Evolutionary conservation across 768 basidiomycete species (phyloP).

Genomic region (Russula virescens): DNA sequence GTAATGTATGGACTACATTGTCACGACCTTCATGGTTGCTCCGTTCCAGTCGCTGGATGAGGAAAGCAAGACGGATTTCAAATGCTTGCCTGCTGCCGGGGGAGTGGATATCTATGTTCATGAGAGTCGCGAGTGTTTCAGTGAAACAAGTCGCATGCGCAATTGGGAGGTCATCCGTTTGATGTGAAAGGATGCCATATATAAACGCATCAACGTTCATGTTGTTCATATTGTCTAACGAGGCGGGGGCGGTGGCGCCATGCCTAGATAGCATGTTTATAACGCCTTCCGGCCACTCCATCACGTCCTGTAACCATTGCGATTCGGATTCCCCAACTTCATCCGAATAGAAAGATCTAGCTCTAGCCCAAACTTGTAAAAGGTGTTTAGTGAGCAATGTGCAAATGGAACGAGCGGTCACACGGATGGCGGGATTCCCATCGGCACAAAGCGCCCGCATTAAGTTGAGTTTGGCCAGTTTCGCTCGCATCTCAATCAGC

Average conservation of each 20-base stretch:
- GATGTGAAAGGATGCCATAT: background rate
- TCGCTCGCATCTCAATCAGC: background rate
- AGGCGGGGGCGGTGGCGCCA: no score
- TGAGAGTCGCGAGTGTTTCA: constrained; percentile 6
- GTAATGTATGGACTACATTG: background rate
- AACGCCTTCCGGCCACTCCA: no score
- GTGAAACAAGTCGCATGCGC: background rate
- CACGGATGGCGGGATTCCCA: background rate
- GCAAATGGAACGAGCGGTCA: background rate
- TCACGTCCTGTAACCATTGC: background rate
- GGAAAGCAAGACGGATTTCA: background rate
- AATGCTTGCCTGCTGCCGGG: background rate
- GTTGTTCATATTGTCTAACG: no score
- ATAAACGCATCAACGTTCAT: background rate
- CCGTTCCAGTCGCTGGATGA: background rate
- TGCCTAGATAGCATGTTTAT: no score
- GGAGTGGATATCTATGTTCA: no score
- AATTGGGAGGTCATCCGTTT: background rate
- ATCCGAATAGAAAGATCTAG: no score
- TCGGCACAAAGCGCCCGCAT: background rate
- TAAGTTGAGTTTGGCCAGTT: background rate
- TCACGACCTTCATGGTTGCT: background rate
- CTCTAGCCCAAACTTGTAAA: no score
- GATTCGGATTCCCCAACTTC: no score
- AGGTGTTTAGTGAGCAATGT: background rate